Conservation (phyloP, 108 stramenopile genomes). For the Bacterosira constricta region DNA sequence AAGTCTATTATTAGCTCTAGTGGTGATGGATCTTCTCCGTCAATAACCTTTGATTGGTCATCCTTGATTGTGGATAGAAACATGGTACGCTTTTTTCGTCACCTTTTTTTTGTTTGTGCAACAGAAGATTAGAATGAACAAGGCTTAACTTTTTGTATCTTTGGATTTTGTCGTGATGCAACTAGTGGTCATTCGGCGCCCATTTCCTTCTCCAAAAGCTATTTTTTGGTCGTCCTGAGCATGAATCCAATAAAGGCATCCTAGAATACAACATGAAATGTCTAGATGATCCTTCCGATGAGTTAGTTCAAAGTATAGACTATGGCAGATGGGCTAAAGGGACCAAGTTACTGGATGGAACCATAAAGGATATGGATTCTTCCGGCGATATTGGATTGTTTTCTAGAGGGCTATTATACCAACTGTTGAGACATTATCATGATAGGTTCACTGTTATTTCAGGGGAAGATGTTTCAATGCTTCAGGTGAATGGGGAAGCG, state of each 20-base stretch:
- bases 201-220: constrained; percentile 38
- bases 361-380: constrained; percentile 6
- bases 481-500: constrained; percentile 8
- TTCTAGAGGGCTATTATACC: constrained; percentile 10
- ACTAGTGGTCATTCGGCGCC: constrained; percentile 26
- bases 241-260: constrained; percentile 35
- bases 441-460: constrained; percentile 11
- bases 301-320: constrained; percentile 31
- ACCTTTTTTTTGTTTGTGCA: neutral
- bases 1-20: neutral
- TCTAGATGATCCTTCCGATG: constrained; percentile 38
- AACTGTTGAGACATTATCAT: constrained; percentile 2
- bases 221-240: constrained; percentile 10
- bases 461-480: constrained; percentile 16
- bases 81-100: constrained; percentile 20
- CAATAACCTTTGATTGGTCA: constrained; percentile 31
- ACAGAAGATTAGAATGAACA: too few species aligned
- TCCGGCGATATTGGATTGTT: constrained; percentile 37
- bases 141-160: neutral
- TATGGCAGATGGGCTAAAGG: constrained; percentile 38
- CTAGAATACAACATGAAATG: constrained; percentile 44
- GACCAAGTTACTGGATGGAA: constrained; percentile 30
- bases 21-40: neutral
- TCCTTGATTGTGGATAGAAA: constrained; percentile 17
- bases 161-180: neutral